phyloP scores from a whole-genome alignment of 768 basidiomycete genomes.

The Amanita inopinata region DNA sequence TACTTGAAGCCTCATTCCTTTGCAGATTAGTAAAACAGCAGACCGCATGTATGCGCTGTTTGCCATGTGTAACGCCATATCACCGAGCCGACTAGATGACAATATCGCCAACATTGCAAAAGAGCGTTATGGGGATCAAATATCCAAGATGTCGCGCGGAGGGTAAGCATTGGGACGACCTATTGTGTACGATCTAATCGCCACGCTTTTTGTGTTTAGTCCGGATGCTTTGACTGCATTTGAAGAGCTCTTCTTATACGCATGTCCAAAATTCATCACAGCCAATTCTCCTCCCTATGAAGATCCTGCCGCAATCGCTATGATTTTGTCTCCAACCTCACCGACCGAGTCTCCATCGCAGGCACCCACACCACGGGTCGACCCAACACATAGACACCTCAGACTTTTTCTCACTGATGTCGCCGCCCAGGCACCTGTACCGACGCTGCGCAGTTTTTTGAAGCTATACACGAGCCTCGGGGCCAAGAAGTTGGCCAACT shows the following conservation, averaged over 20 bases:
- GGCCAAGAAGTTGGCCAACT: constrained; percentile 82
- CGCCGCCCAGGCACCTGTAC: constrained; percentile 61
- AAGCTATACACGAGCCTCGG: constrained; percentile 94
- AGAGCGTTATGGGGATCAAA: constrained; percentile 90
- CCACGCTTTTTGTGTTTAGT: constrained; percentile 24
- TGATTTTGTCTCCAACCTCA: constrained; percentile 32
- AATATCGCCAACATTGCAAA: constrained; percentile 89
- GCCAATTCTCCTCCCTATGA: constrained; percentile 94
- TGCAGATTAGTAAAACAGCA: constrained; percentile 95
- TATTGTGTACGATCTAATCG: not conserved
- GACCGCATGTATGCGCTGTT: constrained; percentile 97
- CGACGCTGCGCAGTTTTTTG: constrained; percentile 84
- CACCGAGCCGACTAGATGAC: constrained; percentile 88
- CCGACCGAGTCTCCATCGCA: constrained; percentile 24
- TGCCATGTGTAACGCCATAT: constrained; percentile 86
- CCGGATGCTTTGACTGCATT: constrained; percentile 71
- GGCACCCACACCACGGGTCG: constrained; percentile 29
- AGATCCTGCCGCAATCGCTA: constrained; percentile 51
- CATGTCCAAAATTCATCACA: constrained; percentile 94
- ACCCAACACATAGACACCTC: constrained; percentile 80
- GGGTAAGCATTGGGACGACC: constrained; percentile 26
- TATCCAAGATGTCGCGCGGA: constrained; percentile 77
- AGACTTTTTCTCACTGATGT: constrained; percentile 79
- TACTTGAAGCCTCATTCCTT: too few relatives aligned
- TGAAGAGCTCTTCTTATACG: constrained; percentile 88